Evolutionary conservation across 2,329 filamentous ascomycete genomes (phyloP).

Genomic region (Arthrobotrys conoides): DNA sequence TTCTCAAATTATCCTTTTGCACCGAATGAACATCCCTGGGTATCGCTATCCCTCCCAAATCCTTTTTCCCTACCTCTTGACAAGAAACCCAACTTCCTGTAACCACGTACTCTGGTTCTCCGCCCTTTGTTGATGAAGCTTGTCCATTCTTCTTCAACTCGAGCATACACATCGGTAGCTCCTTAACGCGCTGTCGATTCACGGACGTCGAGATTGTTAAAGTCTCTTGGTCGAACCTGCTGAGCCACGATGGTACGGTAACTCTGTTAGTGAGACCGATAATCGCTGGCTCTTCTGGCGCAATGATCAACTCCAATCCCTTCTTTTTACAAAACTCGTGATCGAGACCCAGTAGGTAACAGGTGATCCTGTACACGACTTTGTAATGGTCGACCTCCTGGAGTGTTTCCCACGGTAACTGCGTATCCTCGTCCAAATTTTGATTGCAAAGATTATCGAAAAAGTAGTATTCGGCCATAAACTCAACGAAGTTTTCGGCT

Average conservation of each 20-base stretch:
- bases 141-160: constrained; percentile 49
- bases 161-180: constrained; percentile 56
- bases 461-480: constrained; percentile 53
- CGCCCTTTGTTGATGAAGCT: neutral
- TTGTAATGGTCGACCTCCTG: constrained; percentile 50
- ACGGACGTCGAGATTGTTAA: constrained; percentile 50
- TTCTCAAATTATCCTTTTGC: constrained; percentile 41
- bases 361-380: constrained; percentile 46
- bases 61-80: constrained; percentile 39
- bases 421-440: constrained; percentile 44
- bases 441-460: constrained; percentile 58
- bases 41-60: constrained; percentile 55
- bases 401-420: constrained; percentile 51
- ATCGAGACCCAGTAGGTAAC: constrained; percentile 58
- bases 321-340: constrained; percentile 40
- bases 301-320: constrained; percentile 53
- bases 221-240: constrained; percentile 49
- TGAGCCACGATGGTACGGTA: constrained; percentile 53
- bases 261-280: constrained; percentile 57
- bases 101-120: constrained; percentile 45
- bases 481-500: constrained; percentile 39
- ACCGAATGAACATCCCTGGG: constrained; percentile 53
- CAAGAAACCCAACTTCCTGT: constrained; percentile 56
- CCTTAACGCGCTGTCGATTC: constrained; percentile 25
- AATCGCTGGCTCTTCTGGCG: constrained; percentile 52